phyloP scores from a whole-genome alignment of 1,139 yeast genomes.

The Pichia sp. region DNA sequence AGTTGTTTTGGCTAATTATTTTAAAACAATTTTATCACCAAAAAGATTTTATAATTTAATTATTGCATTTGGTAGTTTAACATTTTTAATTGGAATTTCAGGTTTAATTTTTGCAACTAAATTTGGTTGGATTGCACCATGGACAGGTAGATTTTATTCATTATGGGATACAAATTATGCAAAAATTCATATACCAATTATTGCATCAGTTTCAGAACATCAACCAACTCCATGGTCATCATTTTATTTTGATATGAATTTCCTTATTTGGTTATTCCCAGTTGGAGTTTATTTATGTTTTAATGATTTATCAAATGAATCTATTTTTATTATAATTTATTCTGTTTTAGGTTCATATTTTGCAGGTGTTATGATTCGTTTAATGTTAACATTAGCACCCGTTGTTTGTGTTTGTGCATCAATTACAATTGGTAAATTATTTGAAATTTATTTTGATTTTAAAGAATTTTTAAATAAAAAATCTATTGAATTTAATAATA shows the following conservation, averaged over 20 bases:
- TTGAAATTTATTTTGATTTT: slow-evolving; percentile 76
- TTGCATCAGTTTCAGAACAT: slow-evolving; percentile 98
- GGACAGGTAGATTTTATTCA: slow-evolving; percentile 99
- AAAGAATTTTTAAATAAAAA: slow-evolving; percentile 36
- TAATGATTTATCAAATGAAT: slow-evolving; percentile 87
- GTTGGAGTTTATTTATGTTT: slow-evolving; percentile 89
- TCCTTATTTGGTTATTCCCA: slow-evolving; percentile 97
- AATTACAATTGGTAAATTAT: slow-evolving; percentile 74
- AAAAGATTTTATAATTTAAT: slow-evolving; percentile 72
- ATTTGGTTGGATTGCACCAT: slow-evolving; percentile 93
- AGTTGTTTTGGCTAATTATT: slow-evolving; percentile 79
- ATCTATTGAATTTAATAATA: neutral
- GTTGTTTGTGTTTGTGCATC: slow-evolving; percentile 90
- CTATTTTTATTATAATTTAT: slow-evolving; percentile 85
- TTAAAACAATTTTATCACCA: slow-evolving; percentile 66
- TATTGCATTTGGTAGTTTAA: slow-evolving; percentile 43
- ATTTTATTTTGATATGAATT: slow-evolving; percentile 87
- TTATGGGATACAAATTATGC: slow-evolving; percentile 98
- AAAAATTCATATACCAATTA: slow-evolving; percentile 95
- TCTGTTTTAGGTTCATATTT: slow-evolving; percentile 90
- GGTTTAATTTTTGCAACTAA: slow-evolving; percentile 78
- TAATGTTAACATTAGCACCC: slow-evolving; percentile 95
- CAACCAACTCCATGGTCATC: slow-evolving; percentile 99
- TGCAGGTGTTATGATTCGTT: slow-evolving; percentile 98
- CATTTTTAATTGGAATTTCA: slow-evolving; percentile 56